These are phyloP conservation scores for Starmerella sp. DNA, from an alignment of 805 yeast species.

Conservation along the genomic window DNA sequence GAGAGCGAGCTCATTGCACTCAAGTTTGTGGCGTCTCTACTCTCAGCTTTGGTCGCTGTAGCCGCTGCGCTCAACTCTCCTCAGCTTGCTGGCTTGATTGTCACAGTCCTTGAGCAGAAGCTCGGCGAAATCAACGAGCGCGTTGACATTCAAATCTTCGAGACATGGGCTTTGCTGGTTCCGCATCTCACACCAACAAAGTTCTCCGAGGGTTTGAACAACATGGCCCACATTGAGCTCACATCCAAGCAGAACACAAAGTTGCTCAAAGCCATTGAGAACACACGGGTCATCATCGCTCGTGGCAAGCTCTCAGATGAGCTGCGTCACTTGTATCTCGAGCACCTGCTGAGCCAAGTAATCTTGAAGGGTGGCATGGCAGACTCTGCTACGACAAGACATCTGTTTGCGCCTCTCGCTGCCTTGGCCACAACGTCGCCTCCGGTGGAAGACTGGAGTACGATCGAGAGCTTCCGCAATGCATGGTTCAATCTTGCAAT, in stretches of 20 bases:
- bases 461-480: slow-evolving; percentile 59
- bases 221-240: slow-evolving; percentile 17
- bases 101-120: slow-evolving; percentile 55
- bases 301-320: slow-evolving; percentile 23
- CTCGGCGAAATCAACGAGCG: slow-evolving; percentile 19
- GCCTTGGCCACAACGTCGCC: slow-evolving; percentile 31
- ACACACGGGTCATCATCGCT: slow-evolving; percentile 37
- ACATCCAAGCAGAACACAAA: slow-evolving; percentile 8
- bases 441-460: slow-evolving; percentile 34
- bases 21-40: slow-evolving; percentile 20
- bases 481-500: slow-evolving; percentile 91
- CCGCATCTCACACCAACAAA: slow-evolving; percentile 17
- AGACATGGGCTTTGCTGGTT: slow-evolving; percentile 23
- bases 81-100: slow-evolving; percentile 62
- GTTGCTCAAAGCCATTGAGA: slow-evolving; percentile 31
- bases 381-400: slow-evolving; percentile 28
- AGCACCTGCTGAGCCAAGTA: slow-evolving; percentile 54
- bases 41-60: slow-evolving; percentile 19
- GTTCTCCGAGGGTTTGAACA: slow-evolving; percentile 16
- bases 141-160: slow-evolving; percentile 30
- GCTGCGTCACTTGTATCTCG: slow-evolving; percentile 35
- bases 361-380: slow-evolving; percentile 73
- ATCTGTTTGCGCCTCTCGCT: slow-evolving; percentile 62
- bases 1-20: slow-evolving; percentile 23
- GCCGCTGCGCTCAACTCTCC: slow-evolving; percentile 35